Base-by-base conservation (phyloP, 2,329 filamentous ascomycete species). In the Claviceps humidiphila region DNA sequence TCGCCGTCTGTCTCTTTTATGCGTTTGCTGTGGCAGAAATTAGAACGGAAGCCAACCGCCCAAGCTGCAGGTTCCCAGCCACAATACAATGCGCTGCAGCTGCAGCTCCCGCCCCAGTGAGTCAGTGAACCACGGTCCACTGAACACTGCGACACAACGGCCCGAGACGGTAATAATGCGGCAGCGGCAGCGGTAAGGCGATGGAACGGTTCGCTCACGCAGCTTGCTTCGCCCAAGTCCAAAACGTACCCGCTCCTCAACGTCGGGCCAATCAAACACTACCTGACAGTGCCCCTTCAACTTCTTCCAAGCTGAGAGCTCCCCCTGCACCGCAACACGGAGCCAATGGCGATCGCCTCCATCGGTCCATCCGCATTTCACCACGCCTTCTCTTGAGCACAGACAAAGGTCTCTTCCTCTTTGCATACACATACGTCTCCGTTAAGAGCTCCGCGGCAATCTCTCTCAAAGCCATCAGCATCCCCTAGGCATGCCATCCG, bases 401-500 rank as follows among this genome's bases (percentile, higher is more conserved):
- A 42, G 7, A 24, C 20, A 44, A 24, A 24, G 11, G 4, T 24
- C 14, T 14, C 13, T 24, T 11, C 42, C 41, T 40, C 39, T 24
- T 3, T 44, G 42, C 20, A 26, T 24, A 44, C 20, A 13, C 13
- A 44, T 24, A 44, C 7, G 6, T 38, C 44, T 34, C 47, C 5
- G 34, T 24, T 13, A 13, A 44, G 42, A 14, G 4, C 24, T 24
- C 20, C 20, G 42, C 42, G 42, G 13, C 22, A n/a, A 44, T 24
- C 6, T 16, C 39, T 40, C 39, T 26, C 16, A 39, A 42, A 20
- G 16, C 20, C 46, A n/a, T 17, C 38, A 50, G 9, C 22, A 46
- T 30, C 30, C 7, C 20, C 16, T 44, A 24, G 42, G 24, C 20
- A 22, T 22, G 42, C 13, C 13, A 24, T 44, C 11, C 64, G 75